Evolutionary conservation across 2,329 filamentous ascomycete species (phyloP), one percentile per base, ranked within the genome.

Genomic region (Ceratocystis cubensis): DNA sequence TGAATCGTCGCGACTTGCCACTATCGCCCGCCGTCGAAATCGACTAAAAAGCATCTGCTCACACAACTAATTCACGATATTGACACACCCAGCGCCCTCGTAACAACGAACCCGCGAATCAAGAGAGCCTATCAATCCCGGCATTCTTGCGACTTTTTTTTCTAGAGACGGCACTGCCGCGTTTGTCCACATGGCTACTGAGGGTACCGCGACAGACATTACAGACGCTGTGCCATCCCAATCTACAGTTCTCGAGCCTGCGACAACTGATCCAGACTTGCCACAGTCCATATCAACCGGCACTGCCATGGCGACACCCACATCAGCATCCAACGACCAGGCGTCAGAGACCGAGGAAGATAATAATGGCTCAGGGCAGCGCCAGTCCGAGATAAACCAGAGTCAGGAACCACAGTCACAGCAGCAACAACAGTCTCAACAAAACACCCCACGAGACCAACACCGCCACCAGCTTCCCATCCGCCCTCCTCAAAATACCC

Each of bases 381-480:
- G 45, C n/a, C 64, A 65, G 48, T 13, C 2, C 64, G 57, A 45
- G 17, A 41, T 33, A 30, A 33, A 56, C 25, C 33, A 37, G 20
- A 50, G 17, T 22, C 41, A 57, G 13, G 45, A 53, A 59, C 20
- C 56, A 20, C 28, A 65, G 30, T 33, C 41, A 22, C 48, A 46
- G 22, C 33, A 63, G 17, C 37, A 46, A 63, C 61, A 46, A 50
- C 46, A 50, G 17, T 22, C 17, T 25, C 41, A 64, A 8, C 45
- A 65, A 41, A 41, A 13, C 37, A 13, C 37, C 10, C 8, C 37
- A 3, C 37, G 10, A 13, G 37, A 41, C 17, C 64, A 65, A 33
- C 20, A 65, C 6, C 22, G 17, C 3, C 65, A 48, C 25, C 59
- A 63, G 28, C 57, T 67, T 33, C 57, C 63, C 20, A 63, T 63